Evolutionary conservation across 129 eudicot species (phyloP), one percentile per base, ranked within the genome.

Genomic region (Silybum marianum): DNA sequence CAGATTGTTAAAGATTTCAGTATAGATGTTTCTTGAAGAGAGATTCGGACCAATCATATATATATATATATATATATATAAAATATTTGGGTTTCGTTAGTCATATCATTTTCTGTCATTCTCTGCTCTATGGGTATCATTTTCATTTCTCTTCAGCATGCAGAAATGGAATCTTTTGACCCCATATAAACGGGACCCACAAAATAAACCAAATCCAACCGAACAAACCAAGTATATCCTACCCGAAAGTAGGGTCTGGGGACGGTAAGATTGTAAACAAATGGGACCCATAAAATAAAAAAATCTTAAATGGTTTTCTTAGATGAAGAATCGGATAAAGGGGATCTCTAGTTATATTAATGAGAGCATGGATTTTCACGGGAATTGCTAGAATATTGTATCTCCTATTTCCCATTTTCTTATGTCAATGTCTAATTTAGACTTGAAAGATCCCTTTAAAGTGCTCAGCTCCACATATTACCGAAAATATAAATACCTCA

Each of bases 401-500:
- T 78, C 58, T 72, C 21, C 6, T 14, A 72, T 40, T 62, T 78
- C 73, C 60, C 40, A 65, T 62, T 71, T 60, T 26, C 60, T 36
- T 40, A 72, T 65, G 46, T 46, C 71, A 42, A 77, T 14, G 8
- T 63, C 48, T 26, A 58, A 58, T 36, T 69, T 69, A 36, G 63
- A 73, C 78, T 58, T 77, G 69, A 58, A 83, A 83, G 72, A 11
- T 5, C 26, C 36, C 62, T 72, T 77, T 71, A 44, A 77, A 42
- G 79, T 62, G 83, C 69, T 83, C 83, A 82, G 18, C 69, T 72
- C 69, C 82, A 83, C 79, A 83, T 72, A 63, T 62, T 78, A 78
- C 86, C 82, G 63, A 83, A 83, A 73, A 77, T 83, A 60, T 68
- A 83, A 73, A 77, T 83, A 60, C 74, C 73, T 78, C 82, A 72